These are phyloP conservation scores for Rhinocladiella similis DNA, from an alignment of 2,329 filamentous ascomycete species.

Conservation along the genomic window DNA sequence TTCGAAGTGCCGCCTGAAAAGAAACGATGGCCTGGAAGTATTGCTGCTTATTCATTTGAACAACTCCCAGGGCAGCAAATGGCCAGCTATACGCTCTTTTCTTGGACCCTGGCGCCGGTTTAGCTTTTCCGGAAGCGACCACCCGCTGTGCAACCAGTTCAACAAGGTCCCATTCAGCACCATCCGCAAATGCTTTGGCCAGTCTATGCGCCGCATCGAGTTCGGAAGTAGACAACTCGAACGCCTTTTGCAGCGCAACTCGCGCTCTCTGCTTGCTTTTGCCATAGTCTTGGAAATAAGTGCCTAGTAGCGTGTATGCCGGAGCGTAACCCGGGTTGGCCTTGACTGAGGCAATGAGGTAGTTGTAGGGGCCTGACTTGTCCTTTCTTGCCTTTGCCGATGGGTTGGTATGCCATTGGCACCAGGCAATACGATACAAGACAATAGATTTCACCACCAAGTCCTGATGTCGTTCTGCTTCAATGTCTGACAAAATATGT, in stretches of 20 bases:
- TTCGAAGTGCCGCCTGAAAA: constrained; percentile 84
- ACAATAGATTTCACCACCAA: constrained; percentile 79
- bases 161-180: constrained; percentile 94
- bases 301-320: constrained; percentile 84
- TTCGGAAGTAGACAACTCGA: constrained; percentile 86
- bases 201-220: constrained; percentile 84
- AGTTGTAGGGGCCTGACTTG: constrained; percentile 77
- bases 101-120: constrained; percentile 87
- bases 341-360: constrained; percentile 80
- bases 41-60: constrained; percentile 91
- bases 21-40: constrained; percentile 86
- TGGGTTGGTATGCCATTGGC: constrained; percentile 79
- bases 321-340: constrained; percentile 85
- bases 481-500: constrained; percentile 65
- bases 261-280: constrained; percentile 82
- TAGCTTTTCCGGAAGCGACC: constrained; percentile 90
- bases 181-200: constrained; percentile 80
- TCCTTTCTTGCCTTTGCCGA: constrained; percentile 74
- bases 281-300: constrained; percentile 89
- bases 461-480: constrained; percentile 59
- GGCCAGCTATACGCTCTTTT: constrained; percentile 94
- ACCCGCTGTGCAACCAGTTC: constrained; percentile 89
- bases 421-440: constrained; percentile 82
- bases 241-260: constrained; percentile 94
- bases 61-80: constrained; percentile 87